These are phyloP conservation scores for Epichloe baconii DNA, from an alignment of 2,329 filamentous ascomycete species.

Conservation along the genomic window DNA sequence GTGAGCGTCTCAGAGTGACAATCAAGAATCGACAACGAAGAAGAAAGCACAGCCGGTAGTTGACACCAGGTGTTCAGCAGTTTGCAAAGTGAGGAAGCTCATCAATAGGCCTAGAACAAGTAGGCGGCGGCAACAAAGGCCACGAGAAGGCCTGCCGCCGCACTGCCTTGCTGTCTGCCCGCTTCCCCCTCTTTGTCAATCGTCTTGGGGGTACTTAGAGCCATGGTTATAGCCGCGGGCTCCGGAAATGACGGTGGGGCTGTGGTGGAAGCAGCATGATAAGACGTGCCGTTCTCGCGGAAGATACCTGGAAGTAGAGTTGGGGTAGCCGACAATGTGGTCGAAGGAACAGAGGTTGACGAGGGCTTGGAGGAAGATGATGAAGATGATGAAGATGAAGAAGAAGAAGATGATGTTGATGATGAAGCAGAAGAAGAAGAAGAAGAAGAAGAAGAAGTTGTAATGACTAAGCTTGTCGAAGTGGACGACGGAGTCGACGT, in stretches of 20 bases:
- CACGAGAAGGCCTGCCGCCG: slow-evolving; percentile 40
- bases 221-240: slow-evolving; percentile 13
- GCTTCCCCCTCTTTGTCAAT: slow-evolving; percentile 32
- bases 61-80: neutral
- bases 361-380: slow-evolving; percentile 5
- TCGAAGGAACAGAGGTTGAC: slow-evolving; percentile 4
- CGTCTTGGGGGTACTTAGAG: slow-evolving; percentile 19
- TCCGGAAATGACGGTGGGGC: neutral
- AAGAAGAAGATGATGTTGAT: neutral
- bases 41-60: slow-evolving; percentile 1
- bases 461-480: neutral
- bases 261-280: slow-evolving; percentile 8
- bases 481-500: slow-evolving; percentile 2
- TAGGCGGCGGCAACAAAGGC: slow-evolving; percentile 41
- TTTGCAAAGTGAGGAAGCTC: neutral
- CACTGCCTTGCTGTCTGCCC: slow-evolving; percentile 34
- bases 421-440: slow-evolving; percentile 4
- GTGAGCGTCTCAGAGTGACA: neutral
- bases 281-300: slow-evolving; percentile 34
- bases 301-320: slow-evolving; percentile 36
- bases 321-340: slow-evolving; percentile 6
- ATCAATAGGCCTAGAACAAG: slow-evolving; percentile 24
- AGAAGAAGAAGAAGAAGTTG: slow-evolving; percentile 1
- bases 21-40: neutral
- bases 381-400: neutral